Evolutionary conservation across 495 filamentous ascomycete species (phyloP), one percentile per base, ranked within the genome.

Genomic region (Durotheca rogersii): DNA sequence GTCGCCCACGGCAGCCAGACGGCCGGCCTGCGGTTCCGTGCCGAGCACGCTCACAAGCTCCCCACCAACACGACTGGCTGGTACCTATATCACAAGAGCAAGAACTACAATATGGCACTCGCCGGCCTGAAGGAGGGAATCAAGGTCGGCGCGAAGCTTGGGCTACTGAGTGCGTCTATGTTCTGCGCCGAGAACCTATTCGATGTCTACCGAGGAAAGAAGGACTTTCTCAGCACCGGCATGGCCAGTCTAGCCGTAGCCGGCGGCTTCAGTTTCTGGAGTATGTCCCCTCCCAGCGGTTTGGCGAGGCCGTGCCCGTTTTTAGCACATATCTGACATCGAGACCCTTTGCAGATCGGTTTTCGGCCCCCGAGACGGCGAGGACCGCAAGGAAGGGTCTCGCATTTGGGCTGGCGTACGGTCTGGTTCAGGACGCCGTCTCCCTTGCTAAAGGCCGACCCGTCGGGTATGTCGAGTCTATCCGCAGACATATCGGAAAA

Each of bases 61-160:
- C 93, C 93, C 15, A 82, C 72, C 4, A 80, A 81, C n/a, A 81
- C 85, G 16, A 80, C 80, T 6, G 93, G 89, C 20, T 98, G 93
- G 93, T 98, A 89, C 64, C 81, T 96, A 19, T 98, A 98, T 65
- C 94, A 97, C 70, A 96, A 96, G 69, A 88, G 81, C 60, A 97
- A 97, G 71, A 96, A 96, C 66, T 96, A 97, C 71, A 80, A 87
- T 47, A 70, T 84, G 4, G 78, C 85, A 38, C 76, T 84, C 7
- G 88, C 87, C 2, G 93, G 85, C 0, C 67, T 91, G 9, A 80
- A 78, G 53, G 88, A 90, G 62, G 94, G 89, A 0, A 42, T 87
- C 31, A 84, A 80, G 58, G 85, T 90, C 79, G 92, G 87, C 3
- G 62, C 68, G n/a, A 85, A 79, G 60, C 64, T 95, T 10, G 78